A percentile compares a stretch with the other conserved stretches of the same genome.
Conservation (phyloP, 257 asterid species). For the Solanum dulcamara region DNA sequence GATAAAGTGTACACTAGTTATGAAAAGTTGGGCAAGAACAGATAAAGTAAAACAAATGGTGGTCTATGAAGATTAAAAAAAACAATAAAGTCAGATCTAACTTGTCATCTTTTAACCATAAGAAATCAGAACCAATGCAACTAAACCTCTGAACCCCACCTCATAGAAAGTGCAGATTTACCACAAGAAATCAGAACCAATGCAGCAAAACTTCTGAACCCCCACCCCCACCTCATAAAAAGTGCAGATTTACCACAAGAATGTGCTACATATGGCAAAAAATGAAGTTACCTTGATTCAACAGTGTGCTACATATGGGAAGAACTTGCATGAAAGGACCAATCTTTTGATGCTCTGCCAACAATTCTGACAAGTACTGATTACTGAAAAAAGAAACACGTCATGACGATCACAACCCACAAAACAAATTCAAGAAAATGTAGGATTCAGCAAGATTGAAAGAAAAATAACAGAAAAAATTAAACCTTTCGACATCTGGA, state of each 20-base stretch:
- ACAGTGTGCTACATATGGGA: conserved; percentile 76
- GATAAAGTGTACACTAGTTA: neutral
- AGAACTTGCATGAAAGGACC: conserved; percentile 96
- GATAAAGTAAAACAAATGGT: neutral
- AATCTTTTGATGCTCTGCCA: conserved; percentile 92
- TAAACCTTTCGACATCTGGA: conserved; percentile 66
- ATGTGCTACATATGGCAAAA: conserved; percentile 42
- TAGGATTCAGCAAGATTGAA: neutral
- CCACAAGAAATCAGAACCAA: neutral
- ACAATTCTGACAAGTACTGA: conserved; percentile 83
- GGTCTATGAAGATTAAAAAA: neutral
- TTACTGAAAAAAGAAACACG: conserved; percentile 28
- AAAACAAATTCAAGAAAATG: neutral
- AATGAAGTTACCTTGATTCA: conserved; percentile 62
- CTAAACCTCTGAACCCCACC: neutral
- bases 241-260: conserved; percentile 9
- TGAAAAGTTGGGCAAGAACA: neutral
- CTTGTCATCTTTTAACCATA: neutral
- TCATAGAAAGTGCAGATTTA: neutral
- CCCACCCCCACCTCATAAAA: neutral
- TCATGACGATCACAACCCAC: neutral
- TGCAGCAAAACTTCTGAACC: neutral
- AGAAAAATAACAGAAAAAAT: neutral
- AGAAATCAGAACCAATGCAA: neutral
- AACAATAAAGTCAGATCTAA: neutral